Conservation (phyloP, 768 basidiomycete species). For the Suillus sp. region DNA sequence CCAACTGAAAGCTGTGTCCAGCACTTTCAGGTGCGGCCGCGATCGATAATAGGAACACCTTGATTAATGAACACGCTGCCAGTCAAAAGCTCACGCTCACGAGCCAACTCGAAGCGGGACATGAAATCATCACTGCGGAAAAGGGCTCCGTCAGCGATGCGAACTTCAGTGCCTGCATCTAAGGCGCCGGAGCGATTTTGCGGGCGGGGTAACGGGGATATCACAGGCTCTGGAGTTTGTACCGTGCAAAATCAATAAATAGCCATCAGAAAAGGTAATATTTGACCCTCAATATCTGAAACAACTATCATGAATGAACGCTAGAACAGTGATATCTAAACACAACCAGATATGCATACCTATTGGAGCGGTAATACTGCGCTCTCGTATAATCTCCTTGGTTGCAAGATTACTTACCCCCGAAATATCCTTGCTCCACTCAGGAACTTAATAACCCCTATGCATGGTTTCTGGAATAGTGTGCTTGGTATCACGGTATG, state of each 20-base stretch:
- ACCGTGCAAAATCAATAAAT: not conserved
- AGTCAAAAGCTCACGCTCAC: not conserved
- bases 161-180: not conserved
- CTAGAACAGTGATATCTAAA: not conserved
- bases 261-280: too few relatives aligned
- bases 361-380: not conserved
- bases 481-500: not conserved
- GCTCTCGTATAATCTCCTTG: not conserved
- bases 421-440: not conserved
- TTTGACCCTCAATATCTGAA: not conserved
- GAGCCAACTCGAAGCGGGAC: not conserved
- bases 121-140: not conserved
- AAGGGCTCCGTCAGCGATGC: not conserved
- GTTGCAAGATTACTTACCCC: not conserved
- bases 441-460: not conserved
- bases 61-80: not conserved
- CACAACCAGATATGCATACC: not conserved
- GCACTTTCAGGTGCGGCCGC: not conserved
- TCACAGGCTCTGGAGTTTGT: not conserved
- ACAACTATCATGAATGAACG: not conserved
- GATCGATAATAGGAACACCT: not conserved
- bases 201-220: not conserved
- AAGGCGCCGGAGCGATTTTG: not conserved
- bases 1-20: not conserved
- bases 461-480: not conserved